Conservation (phyloP, 1,284 basidiomycete species). For the Cystobasidium slooffiae region DNA sequence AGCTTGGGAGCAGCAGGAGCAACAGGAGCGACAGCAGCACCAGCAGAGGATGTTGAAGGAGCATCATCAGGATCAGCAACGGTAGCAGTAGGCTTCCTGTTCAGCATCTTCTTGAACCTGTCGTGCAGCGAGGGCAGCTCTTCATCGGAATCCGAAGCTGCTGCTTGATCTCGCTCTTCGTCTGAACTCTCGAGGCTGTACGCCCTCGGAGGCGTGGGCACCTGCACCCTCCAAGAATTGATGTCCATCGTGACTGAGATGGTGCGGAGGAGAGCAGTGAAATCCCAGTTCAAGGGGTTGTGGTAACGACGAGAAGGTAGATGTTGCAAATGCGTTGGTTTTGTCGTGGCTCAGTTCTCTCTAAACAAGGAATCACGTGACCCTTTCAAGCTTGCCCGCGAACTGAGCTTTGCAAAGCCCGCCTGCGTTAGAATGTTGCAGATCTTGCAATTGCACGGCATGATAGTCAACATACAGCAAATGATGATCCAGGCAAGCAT, state of each 20-base stretch:
- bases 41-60: background rate
- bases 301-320: background rate
- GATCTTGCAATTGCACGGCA: background rate
- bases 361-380: background rate
- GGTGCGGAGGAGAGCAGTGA: background rate
- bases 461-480: background rate
- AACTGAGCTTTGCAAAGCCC: background rate
- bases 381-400: background rate
- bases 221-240: constrained; percentile 4
- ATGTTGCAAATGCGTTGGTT: background rate
- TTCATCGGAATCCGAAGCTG: background rate
- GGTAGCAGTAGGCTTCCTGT: background rate
- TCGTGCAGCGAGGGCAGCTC: constrained; percentile 26
- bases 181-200: background rate
- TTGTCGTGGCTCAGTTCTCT: too few relatives aligned
- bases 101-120: constrained; percentile 16
- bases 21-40: too few relatives aligned
- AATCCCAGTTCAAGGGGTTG: background rate
- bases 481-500: too few relatives aligned
- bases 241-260: constrained; percentile 17
- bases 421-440: background rate
- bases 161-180: background rate
- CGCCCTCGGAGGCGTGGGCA: background rate
- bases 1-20: background rate
- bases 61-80: background rate